A percentile compares a stretch with the other conserved stretches of the same genome.
Evolutionary conservation across 208 protist genomes (phyloP).

Genomic region (Crithidia acanthocephali): DNA sequence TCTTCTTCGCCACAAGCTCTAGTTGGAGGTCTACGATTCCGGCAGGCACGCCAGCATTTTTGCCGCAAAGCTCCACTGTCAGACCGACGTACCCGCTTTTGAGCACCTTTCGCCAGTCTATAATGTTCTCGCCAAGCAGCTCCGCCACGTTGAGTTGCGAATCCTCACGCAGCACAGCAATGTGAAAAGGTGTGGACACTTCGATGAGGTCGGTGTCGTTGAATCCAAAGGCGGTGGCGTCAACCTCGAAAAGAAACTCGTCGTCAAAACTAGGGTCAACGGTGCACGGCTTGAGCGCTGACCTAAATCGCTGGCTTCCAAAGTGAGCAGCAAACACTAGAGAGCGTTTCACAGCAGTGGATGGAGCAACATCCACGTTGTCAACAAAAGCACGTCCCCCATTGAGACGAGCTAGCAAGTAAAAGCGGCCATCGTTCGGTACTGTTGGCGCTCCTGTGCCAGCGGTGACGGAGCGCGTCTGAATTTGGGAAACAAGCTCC

Average conservation of each 20-base stretch:
- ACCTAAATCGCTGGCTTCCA: slow-evolving; percentile 83
- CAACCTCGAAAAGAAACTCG: slow-evolving; percentile 91
- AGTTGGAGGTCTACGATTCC: slow-evolving; percentile 93
- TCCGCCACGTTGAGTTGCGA: slow-evolving; percentile 51
- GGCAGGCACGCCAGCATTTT: slow-evolving; percentile 83
- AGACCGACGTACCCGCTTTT: slow-evolving; percentile 87
- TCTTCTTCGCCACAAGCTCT: slow-evolving; percentile 74
- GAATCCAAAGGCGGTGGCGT: slow-evolving; percentile 74
- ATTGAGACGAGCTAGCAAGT: slow-evolving; percentile 80
- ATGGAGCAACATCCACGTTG: slow-evolving; percentile 71
- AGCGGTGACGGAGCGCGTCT: slow-evolving; percentile 26
- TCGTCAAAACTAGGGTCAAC: slow-evolving; percentile 84
- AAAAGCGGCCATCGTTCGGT: slow-evolving; percentile 50
- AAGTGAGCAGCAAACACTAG: slow-evolving; percentile 87
- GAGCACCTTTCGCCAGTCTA: slow-evolving; percentile 93
- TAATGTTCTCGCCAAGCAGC: slow-evolving; percentile 87
- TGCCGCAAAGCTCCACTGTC: slow-evolving; percentile 91
- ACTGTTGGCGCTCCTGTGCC: slow-evolving; percentile 13
- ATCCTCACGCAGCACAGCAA: slow-evolving; percentile 83
- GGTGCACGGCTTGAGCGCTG: slow-evolving; percentile 39
- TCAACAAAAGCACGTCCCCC: slow-evolving; percentile 93
- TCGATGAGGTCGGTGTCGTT: slow-evolving; percentile 69
- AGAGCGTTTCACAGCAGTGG: slow-evolving; percentile 39
- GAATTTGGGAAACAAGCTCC: slow-evolving; percentile 63
- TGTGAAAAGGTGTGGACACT: slow-evolving; percentile 82